Conservation (phyloP, 164 flowering plant genomes). For the Kalanchoe fedtschenkoi region DNA sequence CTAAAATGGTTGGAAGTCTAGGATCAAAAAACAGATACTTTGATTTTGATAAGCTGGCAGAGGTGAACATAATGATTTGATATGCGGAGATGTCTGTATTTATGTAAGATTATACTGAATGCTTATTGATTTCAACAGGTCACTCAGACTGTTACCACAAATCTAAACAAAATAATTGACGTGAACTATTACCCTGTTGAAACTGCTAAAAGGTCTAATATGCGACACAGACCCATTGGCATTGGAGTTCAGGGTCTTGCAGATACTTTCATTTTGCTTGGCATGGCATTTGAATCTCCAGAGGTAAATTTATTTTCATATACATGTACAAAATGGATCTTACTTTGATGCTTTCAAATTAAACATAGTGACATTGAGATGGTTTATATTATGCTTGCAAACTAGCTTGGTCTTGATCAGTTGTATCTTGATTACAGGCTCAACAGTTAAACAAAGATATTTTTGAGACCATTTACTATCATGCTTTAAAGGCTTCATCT, state of each 20-base stretch:
- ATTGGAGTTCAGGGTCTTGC: slow-evolving; percentile 98
- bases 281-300: slow-evolving; percentile 94
- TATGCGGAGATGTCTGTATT: background rate
- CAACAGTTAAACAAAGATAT: slow-evolving; percentile 87
- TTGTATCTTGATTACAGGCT: slow-evolving; percentile 29
- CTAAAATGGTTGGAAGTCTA: slow-evolving; percentile 82
- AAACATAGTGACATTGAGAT: too few relatives aligned
- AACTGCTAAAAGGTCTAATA: slow-evolving; percentile 76
- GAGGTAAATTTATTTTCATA: slow-evolving; percentile 38
- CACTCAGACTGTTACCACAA: slow-evolving; percentile 53
- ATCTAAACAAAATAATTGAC: slow-evolving; percentile 92
- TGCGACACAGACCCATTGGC: slow-evolving; percentile 90
- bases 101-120: background rate
- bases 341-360: background rate
- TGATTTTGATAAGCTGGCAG: slow-evolving; percentile 92
- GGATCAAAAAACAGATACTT: slow-evolving; percentile 67
- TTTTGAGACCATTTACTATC: slow-evolving; percentile 89
- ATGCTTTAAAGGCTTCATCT: slow-evolving; percentile 72
- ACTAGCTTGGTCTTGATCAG: background rate
- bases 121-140: slow-evolving; percentile 31
- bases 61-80: slow-evolving; percentile 31
- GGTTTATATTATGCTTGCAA: background rate
- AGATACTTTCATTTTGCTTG: slow-evolving; percentile 87
- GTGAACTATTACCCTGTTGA: slow-evolving; percentile 91
- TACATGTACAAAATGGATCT: background rate